phyloP scores from a whole-genome alignment of 202 grass and related monocot species.

The Brachypodium distachyon region DNA sequence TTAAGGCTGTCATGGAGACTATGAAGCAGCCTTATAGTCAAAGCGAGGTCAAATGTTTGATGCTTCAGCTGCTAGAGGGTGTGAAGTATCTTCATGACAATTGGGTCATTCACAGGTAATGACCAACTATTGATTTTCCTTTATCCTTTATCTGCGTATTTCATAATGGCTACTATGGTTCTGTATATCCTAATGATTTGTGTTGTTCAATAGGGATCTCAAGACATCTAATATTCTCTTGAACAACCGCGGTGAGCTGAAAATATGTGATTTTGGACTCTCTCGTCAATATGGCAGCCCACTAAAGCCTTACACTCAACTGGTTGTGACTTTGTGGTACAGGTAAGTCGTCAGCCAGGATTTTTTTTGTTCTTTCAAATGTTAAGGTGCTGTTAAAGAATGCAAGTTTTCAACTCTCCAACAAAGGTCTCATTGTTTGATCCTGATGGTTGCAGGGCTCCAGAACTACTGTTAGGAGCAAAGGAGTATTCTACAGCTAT shows the following conservation, averaged over 20 bases:
- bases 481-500: conserved; percentile 90
- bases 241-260: conserved; percentile 82
- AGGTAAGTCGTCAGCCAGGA: conserved; percentile 38
- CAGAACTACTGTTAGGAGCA: conserved; percentile 73
- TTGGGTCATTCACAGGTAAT: conserved; percentile 92
- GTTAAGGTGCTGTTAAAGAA: not conserved
- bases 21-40: conserved; percentile 84
- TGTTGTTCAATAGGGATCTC: conserved; percentile 56
- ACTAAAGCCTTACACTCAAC: conserved; percentile 79
- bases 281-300: conserved; percentile 87
- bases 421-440: conserved; percentile 2
- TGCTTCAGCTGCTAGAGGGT: conserved; percentile 83
- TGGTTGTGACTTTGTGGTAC: conserved; percentile 95
- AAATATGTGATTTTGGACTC: conserved; percentile 95
- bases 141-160: not conserved
- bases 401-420: not conserved
- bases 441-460: conserved; percentile 45
- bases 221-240: conserved; percentile 94
- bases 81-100: conserved; percentile 91
- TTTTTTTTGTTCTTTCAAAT: conserved; percentile 6
- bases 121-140: not conserved
- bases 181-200: not conserved
- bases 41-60: conserved; percentile 96
- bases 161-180: not conserved
- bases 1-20: conserved; percentile 84